phyloP scores from a whole-genome alignment of 2,329 filamentous ascomycete species.

The Penicillium griseofulvum region DNA sequence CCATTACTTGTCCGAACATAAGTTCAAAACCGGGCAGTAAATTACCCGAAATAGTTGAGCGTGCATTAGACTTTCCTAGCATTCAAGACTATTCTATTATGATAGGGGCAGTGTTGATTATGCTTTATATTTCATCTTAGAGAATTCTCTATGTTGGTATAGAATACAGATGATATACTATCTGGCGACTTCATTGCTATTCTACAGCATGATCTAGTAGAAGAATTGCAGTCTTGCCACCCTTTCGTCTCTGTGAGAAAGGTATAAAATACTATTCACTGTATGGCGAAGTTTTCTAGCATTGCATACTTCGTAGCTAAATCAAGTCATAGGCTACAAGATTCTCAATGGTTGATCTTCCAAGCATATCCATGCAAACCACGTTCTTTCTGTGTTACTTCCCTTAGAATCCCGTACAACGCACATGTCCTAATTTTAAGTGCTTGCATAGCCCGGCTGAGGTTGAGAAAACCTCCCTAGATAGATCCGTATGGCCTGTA shows the following conservation, averaged over 20 bases:
- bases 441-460: constrained; percentile 1
- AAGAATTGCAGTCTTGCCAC: neutral
- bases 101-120: neutral
- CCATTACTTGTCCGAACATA: neutral
- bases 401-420: neutral
- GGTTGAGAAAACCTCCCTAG: neutral
- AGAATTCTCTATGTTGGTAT: neutral
- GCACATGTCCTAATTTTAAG: neutral
- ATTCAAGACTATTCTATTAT: neutral
- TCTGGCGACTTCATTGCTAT: too few species aligned
- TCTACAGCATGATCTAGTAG: neutral
- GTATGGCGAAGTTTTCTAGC: neutral
- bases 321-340: neutral
- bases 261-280: neutral
- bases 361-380: neutral
- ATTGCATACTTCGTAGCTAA: neutral
- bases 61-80: neutral
- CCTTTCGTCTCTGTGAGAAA: neutral
- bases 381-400: neutral
- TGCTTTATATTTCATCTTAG: neutral
- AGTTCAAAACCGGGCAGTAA: neutral
- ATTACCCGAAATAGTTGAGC: neutral
- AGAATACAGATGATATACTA: neutral
- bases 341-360: neutral
- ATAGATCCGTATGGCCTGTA: neutral